These are phyloP conservation scores for Hordeum marinum DNA, from an alignment of 176 grass and related monocot genomes.

Conservation along the genomic window DNA sequence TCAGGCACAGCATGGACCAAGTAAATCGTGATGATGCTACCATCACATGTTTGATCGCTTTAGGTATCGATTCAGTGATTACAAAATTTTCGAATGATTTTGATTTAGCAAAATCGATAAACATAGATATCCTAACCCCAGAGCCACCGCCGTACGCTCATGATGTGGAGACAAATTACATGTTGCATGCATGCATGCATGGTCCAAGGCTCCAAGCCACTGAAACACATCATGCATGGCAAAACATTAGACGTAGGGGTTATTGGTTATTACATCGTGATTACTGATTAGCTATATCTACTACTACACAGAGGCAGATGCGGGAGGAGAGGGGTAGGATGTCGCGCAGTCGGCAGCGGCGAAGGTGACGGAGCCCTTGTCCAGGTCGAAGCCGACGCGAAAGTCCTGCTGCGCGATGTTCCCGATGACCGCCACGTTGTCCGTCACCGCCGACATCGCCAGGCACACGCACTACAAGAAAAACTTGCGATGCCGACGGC, in stretches of 20 bases:
- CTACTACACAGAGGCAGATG: neutral
- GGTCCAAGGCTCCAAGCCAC: neutral
- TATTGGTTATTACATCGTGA: neutral
- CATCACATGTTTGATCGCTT: too few species aligned
- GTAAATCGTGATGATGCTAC: too few species aligned
- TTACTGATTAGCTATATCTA: neutral
- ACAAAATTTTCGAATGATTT: too few species aligned
- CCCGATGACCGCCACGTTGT: constrained; percentile 21
- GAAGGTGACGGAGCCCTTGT: constrained; percentile 41
- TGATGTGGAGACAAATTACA: too few species aligned
- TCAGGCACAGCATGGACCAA: too few species aligned
- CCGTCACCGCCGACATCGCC: neutral
- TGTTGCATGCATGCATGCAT: too few species aligned
- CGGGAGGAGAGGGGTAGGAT: neutral
- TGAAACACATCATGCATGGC: neutral
- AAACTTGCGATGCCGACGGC: too few species aligned
- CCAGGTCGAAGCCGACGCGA: constrained; percentile 60
- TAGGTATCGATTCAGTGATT: too few species aligned
- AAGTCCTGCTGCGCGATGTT: constrained; percentile 68
- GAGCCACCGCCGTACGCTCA: too few species aligned
- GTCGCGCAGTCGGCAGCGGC: constrained; percentile 34
- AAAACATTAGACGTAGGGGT: neutral
- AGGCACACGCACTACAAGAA: too few species aligned
- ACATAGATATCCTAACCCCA: too few species aligned
- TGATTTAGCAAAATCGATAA: too few species aligned